Conservation (phyloP, 2,329 filamentous ascomycete species). For the Sclerotinia spermophila region DNA sequence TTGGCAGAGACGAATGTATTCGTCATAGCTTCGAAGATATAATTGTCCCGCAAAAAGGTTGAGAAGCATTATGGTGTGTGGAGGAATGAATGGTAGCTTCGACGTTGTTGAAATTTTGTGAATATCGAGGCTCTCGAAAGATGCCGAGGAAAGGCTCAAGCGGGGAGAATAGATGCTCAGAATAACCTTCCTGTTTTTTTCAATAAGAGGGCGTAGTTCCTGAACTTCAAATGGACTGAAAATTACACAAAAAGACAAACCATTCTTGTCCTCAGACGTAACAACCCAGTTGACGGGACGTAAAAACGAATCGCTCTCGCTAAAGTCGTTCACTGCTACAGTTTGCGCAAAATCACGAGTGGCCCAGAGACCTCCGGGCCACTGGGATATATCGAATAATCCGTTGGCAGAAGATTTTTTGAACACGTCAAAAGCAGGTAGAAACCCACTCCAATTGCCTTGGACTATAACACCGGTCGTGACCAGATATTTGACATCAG, state of each 20-base stretch:
- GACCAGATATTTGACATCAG: slow-evolving; percentile 43
- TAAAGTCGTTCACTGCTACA: slow-evolving; percentile 33
- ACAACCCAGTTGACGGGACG: slow-evolving; percentile 54
- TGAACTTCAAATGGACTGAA: slow-evolving; percentile 61
- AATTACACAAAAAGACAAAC: slow-evolving; percentile 39
- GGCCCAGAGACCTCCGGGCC: slow-evolving; percentile 43
- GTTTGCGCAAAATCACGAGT: slow-evolving; percentile 51
- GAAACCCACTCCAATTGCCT: slow-evolving; percentile 52
- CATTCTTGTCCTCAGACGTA: slow-evolving; percentile 31
- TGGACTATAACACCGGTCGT: slow-evolving; percentile 36
- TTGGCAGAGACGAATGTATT: slow-evolving; percentile 53
- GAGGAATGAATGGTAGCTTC: slow-evolving; percentile 23
- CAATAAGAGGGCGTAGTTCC: slow-evolving; percentile 43
- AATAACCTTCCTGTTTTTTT: slow-evolving; percentile 35
- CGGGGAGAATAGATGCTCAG: slow-evolving; percentile 53
- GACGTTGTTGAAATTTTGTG: slow-evolving; percentile 40
- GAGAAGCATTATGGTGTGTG: slow-evolving; percentile 43
- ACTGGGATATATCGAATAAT: slow-evolving; percentile 38
- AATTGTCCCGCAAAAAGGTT: slow-evolving; percentile 67
- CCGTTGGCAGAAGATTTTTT: slow-evolving; percentile 41
- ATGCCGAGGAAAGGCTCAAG: slow-evolving; percentile 37
- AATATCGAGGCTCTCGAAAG: slow-evolving; percentile 47
- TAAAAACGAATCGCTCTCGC: slow-evolving; percentile 44
- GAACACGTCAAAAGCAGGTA: slow-evolving; percentile 46
- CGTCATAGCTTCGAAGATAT: slow-evolving; percentile 51